Evolutionary conservation across 1,284 basidiomycete genomes (phyloP).

Genomic region (Cystobasidium slooffiae): DNA sequence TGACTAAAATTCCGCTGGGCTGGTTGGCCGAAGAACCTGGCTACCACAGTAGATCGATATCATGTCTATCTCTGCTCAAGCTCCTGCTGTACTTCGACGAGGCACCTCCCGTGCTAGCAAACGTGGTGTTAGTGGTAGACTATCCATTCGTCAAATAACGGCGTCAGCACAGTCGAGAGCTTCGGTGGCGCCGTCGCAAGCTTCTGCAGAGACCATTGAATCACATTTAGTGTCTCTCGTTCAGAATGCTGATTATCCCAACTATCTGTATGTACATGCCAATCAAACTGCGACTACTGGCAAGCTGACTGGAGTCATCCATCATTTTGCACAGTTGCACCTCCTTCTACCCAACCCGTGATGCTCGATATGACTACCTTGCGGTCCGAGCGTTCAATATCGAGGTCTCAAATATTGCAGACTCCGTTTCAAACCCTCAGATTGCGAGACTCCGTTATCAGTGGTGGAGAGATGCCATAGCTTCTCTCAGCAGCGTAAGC

Average conservation of each 20-base stretch:
- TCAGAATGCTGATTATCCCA: conserved; percentile 34
- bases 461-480: conserved; percentile 86
- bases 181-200: conserved; percentile 3
- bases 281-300: too few relatives aligned
- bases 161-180: not conserved
- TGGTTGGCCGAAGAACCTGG: too few relatives aligned
- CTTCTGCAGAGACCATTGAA: conserved; percentile 22
- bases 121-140: too few relatives aligned
- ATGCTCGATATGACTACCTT: conserved; percentile 71
- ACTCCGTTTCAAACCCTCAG: conserved; percentile 74
- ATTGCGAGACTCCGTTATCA: conserved; percentile 88
- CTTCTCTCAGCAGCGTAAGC: conserved; percentile 23
- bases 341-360: conserved; percentile 71
- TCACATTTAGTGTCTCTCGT: conserved; percentile 30
- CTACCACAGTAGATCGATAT: too few relatives aligned
- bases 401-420: conserved; percentile 79
- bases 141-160: too few relatives aligned
- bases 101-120: too few relatives aligned
- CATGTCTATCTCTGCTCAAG: too few relatives aligned
- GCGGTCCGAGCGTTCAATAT: conserved; percentile 87
- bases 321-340: conserved; percentile 49
- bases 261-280: conserved; percentile 25
- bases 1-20: too few relatives aligned
- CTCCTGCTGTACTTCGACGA: too few relatives aligned
- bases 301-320: not conserved